phyloP scores from a whole-genome alignment of 306 rosid genomes.

The Arachis hypogaea region DNA sequence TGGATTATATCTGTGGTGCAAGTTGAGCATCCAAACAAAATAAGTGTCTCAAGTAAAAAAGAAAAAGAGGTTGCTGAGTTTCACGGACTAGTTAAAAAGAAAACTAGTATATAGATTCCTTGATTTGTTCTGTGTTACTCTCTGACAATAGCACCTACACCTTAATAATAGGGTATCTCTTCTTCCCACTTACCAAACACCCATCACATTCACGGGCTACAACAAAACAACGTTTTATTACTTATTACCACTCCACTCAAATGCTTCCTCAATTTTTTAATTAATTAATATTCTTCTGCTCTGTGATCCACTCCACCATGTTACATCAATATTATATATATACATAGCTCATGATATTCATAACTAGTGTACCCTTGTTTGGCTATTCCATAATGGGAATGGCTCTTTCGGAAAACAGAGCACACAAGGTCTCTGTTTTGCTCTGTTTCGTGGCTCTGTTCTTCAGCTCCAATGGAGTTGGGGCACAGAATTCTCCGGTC shows the following conservation, averaged over 20 bases:
- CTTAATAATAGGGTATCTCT: slow-evolving; percentile 31
- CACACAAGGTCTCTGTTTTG: slow-evolving; percentile 50
- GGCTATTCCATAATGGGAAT: slow-evolving; percentile 36
- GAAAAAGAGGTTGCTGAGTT: slow-evolving; percentile 6
- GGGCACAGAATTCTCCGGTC: slow-evolving; percentile 49
- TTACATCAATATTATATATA: slow-evolving; percentile 1
- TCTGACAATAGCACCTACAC: slow-evolving; percentile 30
- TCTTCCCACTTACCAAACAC: slow-evolving; percentile 36
- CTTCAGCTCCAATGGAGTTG: slow-evolving; percentile 33
- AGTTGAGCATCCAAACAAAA: slow-evolving; percentile 39
- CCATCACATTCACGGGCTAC: slow-evolving; percentile 66
- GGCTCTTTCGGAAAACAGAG: slow-evolving; percentile 52
- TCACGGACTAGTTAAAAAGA: slow-evolving; percentile 53
- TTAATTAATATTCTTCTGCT: neutral
- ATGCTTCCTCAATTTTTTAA: neutral
- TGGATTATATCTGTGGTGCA: neutral
- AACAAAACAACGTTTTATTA: slow-evolving; percentile 44
- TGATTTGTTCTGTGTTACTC: slow-evolving; percentile 11
- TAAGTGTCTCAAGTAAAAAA: neutral
- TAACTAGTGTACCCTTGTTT: slow-evolving; percentile 26
- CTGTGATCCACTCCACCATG: neutral
- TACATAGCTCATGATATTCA: slow-evolving; percentile 21
- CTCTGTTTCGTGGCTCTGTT: slow-evolving; percentile 37
- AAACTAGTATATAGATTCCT: slow-evolving; percentile 35
- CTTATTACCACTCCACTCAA: neutral